phyloP scores from a whole-genome alignment of 169 alveolate species.

The Eimeria necatrix region DNA sequence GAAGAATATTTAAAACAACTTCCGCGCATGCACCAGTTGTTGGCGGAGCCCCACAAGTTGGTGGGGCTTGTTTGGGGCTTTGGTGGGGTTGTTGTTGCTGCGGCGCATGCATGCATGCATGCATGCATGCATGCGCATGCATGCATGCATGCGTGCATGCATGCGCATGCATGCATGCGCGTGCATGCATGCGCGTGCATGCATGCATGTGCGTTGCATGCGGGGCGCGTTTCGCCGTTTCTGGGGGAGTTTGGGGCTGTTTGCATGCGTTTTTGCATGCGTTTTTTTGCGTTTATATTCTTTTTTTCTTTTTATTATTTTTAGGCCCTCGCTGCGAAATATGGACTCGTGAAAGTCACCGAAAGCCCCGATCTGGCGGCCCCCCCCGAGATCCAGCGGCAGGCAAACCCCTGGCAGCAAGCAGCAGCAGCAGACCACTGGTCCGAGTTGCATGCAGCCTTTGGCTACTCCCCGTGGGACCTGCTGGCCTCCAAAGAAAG shows the following conservation, averaged over 20 bases:
- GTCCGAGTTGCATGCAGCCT: neutral
- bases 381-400: neutral
- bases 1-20: slow-evolving; percentile 55
- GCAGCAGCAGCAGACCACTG: neutral
- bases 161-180: neutral
- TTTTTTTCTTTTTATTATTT: neutral
- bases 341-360: neutral
- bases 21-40: slow-evolving; percentile 71
- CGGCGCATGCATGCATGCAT: neutral
- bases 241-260: neutral
- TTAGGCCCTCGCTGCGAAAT: neutral
- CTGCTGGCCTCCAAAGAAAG: neutral
- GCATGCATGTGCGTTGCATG: no score
- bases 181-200: neutral
- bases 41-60: slow-evolving; percentile 71
- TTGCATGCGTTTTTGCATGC: neutral
- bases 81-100: neutral
- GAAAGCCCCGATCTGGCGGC: neutral
- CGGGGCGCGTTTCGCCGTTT: no score
- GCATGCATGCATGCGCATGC: neutral
- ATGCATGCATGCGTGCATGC: neutral
- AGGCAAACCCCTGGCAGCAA: neutral
- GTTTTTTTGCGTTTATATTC: neutral
- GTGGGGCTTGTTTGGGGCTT: neutral
- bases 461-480: slow-evolving; percentile 34